Evolutionary conservation across 805 yeast species (phyloP).

Genomic region (Candida nitratophila): DNA sequence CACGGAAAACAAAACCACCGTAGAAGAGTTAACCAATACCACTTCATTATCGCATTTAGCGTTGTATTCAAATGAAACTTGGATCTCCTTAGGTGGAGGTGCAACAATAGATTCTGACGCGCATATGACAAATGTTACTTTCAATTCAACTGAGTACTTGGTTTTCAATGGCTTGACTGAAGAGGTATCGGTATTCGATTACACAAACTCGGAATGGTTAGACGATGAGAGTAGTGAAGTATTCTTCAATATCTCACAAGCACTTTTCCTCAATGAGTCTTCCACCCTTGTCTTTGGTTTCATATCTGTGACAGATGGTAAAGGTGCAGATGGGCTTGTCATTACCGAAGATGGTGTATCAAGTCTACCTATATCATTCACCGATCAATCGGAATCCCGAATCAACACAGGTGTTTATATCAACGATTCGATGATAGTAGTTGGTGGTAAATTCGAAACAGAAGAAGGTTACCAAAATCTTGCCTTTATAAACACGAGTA

Average conservation of each 20-base stretch:
- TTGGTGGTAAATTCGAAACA: constrained; percentile 54
- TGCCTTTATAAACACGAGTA: constrained; percentile 11
- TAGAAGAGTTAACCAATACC: constrained; percentile 10
- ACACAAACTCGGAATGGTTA: constrained; percentile 29
- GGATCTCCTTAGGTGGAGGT: constrained; percentile 31
- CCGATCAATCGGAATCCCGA: constrained; percentile 5
- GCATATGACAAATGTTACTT: constrained; percentile 27
- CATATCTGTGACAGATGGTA: not conserved
- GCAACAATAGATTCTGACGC: constrained; percentile 11
- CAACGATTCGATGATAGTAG: constrained; percentile 42
- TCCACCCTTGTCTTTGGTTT: constrained; percentile 11
- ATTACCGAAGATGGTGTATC: not conserved
- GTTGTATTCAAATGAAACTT: constrained; percentile 29
- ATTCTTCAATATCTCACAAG: constrained; percentile 22
- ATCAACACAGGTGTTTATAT: constrained; percentile 32
- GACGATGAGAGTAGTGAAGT: constrained; percentile 6
- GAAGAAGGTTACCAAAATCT: constrained; percentile 10
- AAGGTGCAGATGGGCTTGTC: constrained; percentile 5
- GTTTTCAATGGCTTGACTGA: constrained; percentile 27
- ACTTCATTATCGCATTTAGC: constrained; percentile 28
- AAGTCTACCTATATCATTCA: constrained; percentile 18
- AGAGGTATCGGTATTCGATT: constrained; percentile 32
- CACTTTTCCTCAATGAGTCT: constrained; percentile 8
- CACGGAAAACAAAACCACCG: constrained; percentile 23
- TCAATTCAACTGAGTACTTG: constrained; percentile 34